phyloP scores from a whole-genome alignment of 352 stramenopile genomes.

The Phytopythium chamaehyphon region DNA sequence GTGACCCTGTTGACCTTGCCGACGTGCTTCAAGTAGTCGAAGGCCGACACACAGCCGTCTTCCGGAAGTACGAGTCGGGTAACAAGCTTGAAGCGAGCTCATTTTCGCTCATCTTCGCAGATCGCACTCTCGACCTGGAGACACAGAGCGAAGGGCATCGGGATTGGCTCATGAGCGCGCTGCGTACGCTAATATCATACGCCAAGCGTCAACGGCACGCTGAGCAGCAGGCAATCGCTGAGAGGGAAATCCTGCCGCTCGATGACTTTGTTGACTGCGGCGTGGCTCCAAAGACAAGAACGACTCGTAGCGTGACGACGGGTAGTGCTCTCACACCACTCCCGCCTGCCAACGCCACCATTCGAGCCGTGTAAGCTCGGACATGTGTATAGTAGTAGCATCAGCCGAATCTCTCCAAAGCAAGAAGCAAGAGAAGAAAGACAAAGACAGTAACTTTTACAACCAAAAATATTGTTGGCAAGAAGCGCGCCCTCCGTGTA shows the following conservation, averaged over 20 bases:
- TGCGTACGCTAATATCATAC: conserved; percentile 74
- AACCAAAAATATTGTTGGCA: too few relatives aligned
- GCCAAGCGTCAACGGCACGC: conserved; percentile 61
- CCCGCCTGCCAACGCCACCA: conserved; percentile 20
- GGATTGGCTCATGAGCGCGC: conserved; percentile 77
- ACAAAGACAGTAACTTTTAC: too few relatives aligned
- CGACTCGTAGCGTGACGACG: conserved; percentile 1
- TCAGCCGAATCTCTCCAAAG: too few relatives aligned
- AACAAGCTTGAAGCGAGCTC: conserved; percentile 43
- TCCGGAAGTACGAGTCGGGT: conserved; percentile 64
- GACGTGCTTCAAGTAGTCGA: conserved; percentile 66
- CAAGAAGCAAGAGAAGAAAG: conserved; percentile 18
- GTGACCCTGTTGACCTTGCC: conserved; percentile 66
- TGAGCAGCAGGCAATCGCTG: conserved; percentile 75
- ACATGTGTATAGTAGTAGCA: conserved; percentile 2
- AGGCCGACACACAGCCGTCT: conserved; percentile 67
- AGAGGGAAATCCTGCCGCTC: conserved; percentile 39
- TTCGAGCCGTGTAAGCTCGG: conserved; percentile 30
- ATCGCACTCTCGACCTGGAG: conserved; percentile 78
- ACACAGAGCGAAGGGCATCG: conserved; percentile 70
- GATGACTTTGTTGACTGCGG: conserved; percentile 24
- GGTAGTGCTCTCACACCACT: conserved; percentile 1
- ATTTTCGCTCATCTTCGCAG: conserved; percentile 70
- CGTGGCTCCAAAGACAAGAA: conserved; percentile 1
- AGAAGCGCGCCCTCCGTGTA: too few relatives aligned